Conservation (phyloP, 208 protist species). For the Angomonas deanei region DNA sequence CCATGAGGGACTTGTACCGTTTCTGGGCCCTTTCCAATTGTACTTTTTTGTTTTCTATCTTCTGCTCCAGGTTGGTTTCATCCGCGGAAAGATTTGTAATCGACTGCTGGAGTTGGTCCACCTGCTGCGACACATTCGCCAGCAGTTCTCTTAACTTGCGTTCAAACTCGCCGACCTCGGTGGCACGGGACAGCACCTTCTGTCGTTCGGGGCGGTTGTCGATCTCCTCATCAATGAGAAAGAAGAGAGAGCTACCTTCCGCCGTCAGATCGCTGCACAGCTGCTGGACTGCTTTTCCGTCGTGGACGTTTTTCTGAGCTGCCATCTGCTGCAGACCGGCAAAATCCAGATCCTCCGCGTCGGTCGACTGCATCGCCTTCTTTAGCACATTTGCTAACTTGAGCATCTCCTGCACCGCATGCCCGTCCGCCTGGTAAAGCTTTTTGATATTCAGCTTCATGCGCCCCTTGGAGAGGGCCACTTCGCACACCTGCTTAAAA, state of each 20-base stretch:
- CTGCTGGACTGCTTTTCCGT: conserved; percentile 84
- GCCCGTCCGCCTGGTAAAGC: conserved; percentile 92
- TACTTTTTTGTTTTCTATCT: conserved; percentile 94
- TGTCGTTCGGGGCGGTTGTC: conserved; percentile 56
- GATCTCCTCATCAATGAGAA: conserved; percentile 83
- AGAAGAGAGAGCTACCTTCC: conserved; percentile 85
- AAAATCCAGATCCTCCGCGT: conserved; percentile 70
- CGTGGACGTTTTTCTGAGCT: conserved; percentile 73
- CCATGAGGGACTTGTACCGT: conserved; percentile 82
- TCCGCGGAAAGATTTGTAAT: conserved; percentile 85
- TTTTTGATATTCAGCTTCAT: conserved; percentile 94
- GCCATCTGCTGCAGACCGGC: conserved; percentile 77
- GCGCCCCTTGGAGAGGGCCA: conserved; percentile 75
- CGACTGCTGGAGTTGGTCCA: conserved; percentile 78
- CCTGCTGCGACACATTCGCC: conserved; percentile 56
- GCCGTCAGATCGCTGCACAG: conserved; percentile 87
- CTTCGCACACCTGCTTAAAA: conserved; percentile 89
- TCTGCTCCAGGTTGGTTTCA: conserved; percentile 90
- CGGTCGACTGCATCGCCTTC: conserved; percentile 74
- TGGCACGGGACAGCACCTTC: conserved; percentile 78
- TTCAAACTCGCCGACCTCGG: conserved; percentile 90
- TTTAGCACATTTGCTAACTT: conserved; percentile 91
- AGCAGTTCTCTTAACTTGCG: conserved; percentile 80
- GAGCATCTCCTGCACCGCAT: conserved; percentile 95
- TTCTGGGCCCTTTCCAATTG: conserved; percentile 92